Evolutionary conservation across 176 grass and related monocot species (phyloP).

Genomic region (Phoenix roebelenii): DNA sequence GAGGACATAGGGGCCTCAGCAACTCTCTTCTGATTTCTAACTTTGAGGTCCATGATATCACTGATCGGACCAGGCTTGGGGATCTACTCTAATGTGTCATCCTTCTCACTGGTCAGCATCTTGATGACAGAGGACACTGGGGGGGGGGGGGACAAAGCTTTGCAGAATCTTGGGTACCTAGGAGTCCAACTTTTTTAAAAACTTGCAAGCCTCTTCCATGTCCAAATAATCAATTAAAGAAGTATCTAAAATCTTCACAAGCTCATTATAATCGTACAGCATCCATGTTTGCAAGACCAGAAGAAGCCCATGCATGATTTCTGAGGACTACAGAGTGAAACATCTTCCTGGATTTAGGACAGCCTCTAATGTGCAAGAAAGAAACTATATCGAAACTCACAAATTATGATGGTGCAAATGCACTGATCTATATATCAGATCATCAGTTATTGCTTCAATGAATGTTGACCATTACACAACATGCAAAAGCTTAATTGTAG

Average conservation of each 20-base stretch:
- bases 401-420: no score
- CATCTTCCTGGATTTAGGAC: slow-evolving; percentile 2
- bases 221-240: slow-evolving; percentile 50
- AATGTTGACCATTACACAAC: no score
- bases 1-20: slow-evolving; percentile 14
- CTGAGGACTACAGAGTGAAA: slow-evolving; percentile 49
- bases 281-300: slow-evolving; percentile 78
- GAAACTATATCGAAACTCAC: no score
- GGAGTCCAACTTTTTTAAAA: slow-evolving; percentile 61
- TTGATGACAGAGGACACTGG: slow-evolving; percentile 35
- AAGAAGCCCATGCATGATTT: slow-evolving; percentile 55
- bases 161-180: slow-evolving; percentile 54
- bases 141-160: slow-evolving; percentile 42
- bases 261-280: slow-evolving; percentile 37
- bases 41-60: slow-evolving; percentile 52
- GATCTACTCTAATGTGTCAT: slow-evolving; percentile 36
- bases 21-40: slow-evolving; percentile 21
- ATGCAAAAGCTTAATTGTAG: no score
- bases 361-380: no score
- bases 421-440: no score
- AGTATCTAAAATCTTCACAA: slow-evolving; percentile 47
- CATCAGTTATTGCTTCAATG: no score
- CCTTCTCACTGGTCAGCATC: slow-evolving; percentile 51
- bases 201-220: slow-evolving; percentile 46
- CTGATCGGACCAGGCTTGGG: slow-evolving; percentile 58